Base-by-base conservation (phyloP, 495 filamentous ascomycete species). In the Penicillium taxi region DNA sequence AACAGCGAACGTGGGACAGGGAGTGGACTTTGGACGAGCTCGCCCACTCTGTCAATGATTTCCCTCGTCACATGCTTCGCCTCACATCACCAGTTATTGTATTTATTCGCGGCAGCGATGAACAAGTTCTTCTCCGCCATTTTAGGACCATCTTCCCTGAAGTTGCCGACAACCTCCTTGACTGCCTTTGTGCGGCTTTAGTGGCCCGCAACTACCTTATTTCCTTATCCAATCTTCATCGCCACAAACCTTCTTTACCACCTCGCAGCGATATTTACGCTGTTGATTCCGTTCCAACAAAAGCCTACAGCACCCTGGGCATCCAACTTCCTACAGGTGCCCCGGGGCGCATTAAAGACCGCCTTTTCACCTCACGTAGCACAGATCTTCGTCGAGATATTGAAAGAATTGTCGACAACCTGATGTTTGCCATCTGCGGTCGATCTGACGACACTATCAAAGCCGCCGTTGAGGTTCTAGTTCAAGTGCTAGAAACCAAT, bases 161-260 rank as follows among this genome's bases (percentile, higher is more conserved):
- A 6, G 71, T 67, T 15, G 59, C 72, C 4, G 69, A 78, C 33
- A 69, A 66, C 36, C 53, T 78, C 4, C 70, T 77, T 19, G 73
- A 80, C 30, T 67, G 74, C 4, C 66, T 83, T n/a, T 82, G 80
- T 39, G 77, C 78, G 1, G 70, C 78, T 25, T 45, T 83, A 14
- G 63, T 82, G 13, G 77, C 74, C 0, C 74, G 73, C 37, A 81
- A 81, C 44, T 80, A 80, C 50, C 53, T 81, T 18, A 55, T 66
- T 39, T 67, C 63, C 0, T 40, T 66, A 19, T 48, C 58, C 18
- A 47, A 44, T 0, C 34, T 45, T 14, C 47, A 61, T 19, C 53
- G 59, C 9, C 50, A 45, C 15, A 56, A 41, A 49, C 47, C 31
- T 27, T 43, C 47, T 25, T 9, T 46, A 23, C 52, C 42, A 26